Base-by-base conservation (phyloP, 257 asterid species). In the Catharanthus roseus region DNA sequence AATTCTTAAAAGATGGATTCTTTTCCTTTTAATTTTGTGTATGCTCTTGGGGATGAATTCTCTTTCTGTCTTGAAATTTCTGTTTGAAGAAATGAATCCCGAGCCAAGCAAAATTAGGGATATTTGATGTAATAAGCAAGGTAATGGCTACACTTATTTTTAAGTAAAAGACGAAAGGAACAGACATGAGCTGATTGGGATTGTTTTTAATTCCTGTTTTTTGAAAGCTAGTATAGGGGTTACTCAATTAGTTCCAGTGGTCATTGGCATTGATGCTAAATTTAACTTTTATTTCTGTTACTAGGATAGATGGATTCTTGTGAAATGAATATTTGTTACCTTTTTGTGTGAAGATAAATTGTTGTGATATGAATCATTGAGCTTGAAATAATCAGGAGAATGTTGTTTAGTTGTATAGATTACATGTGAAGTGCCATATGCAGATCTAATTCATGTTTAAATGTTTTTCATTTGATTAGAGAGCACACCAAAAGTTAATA, bases 401-500 rank as follows among this genome's bases (percentile, higher is more conserved):
- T 51, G 38, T 41, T 11, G 11, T 38, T 51, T 10, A 10, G 34
- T 16, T 12, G 33, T 67, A 24, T 56, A 45, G 19, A 19, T 10
- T 51, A 19, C 33, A 8, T 54, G 16, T 65, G 68, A 18, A 42
- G 42, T 29, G 18, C 38, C 24, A 8, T 8, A 42, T 11, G 49
- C 21, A 71, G 49, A 58, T 42, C 42, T 67, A 0, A 13, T 26
- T 3, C 33, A n/a, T 6, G 19, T 73, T 73, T 9, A 75, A 41
- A 31, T 21, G 19, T 66, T 39, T 23, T 29, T 72, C 69, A 51
- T 58, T 68, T 65, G 31, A 66, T 69, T 60, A 85, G 95, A 80
- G 60, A 86, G 72, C 71, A 72, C 73, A 38, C 74, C 83, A 44
- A 73, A 78, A 73, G 83, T 71, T 50, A 82, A 80, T 68, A 38